A percentile compares a stretch with the other conserved stretches of the same genome.
These are phyloP conservation scores for Porphyrellus sp. DNA, from an alignment of 1,284 basidiomycete genomes.

Conservation along the genomic window DNA sequence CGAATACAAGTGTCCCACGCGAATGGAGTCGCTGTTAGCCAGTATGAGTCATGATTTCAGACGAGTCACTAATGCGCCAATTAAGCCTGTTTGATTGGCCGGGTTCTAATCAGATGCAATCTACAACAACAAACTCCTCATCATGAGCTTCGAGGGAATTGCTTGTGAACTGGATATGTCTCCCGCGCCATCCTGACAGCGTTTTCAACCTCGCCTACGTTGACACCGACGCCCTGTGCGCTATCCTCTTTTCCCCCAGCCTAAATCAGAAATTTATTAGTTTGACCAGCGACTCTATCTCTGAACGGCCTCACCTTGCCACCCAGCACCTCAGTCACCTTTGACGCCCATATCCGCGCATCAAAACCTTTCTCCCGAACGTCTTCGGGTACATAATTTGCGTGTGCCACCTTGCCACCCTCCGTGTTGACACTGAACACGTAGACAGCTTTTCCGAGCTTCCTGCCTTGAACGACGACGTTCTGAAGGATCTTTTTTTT, in stretches of 20 bases:
- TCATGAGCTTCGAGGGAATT: not conserved
- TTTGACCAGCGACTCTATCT: not conserved
- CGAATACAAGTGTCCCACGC: too few species aligned
- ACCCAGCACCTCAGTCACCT: conserved; percentile 74
- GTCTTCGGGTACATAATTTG: conserved; percentile 75
- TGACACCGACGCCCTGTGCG: conserved; percentile 81
- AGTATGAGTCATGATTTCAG: conserved; percentile 2
- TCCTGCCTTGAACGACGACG: conserved; percentile 74
- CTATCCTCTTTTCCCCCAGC: conserved; percentile 91
- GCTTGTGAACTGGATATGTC: conserved; percentile 37
- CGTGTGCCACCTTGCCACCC: conserved; percentile 80
- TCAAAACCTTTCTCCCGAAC: conserved; percentile 67
- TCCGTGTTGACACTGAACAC: conserved; percentile 78
- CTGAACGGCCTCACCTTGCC: conserved; percentile 65
- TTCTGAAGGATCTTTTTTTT: conserved; percentile 66
- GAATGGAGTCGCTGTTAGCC: not conserved
- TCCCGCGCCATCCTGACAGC: conserved; percentile 62
- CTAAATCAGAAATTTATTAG: conserved; percentile 40
- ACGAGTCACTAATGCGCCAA: not conserved
- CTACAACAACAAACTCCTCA: not conserved
- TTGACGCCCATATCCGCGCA: conserved; percentile 81
- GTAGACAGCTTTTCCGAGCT: conserved; percentile 82
- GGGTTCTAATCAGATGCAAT: conserved; percentile 1
- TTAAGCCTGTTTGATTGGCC: not conserved
- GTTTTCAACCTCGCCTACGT: conserved; percentile 64